These are phyloP conservation scores for Chaetomium fimeti DNA, from an alignment of 495 filamentous ascomycete species.

Conservation along the genomic window DNA sequence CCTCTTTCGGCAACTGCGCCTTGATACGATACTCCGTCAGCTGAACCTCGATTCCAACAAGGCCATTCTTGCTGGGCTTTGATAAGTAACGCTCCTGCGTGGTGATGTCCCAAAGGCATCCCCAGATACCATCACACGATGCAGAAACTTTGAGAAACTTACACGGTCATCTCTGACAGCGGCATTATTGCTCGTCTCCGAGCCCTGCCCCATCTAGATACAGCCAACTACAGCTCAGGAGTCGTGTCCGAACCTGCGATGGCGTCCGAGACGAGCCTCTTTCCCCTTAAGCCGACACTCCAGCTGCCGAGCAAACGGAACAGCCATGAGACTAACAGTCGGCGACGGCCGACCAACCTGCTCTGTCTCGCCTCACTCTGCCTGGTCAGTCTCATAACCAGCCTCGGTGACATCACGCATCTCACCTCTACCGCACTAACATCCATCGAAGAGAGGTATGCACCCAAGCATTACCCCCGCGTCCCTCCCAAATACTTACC, in stretches of 20 bases:
- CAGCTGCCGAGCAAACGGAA: neutral
- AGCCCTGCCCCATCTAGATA: no score
- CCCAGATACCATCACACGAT: no score
- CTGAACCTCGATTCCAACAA: no score
- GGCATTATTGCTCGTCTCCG: no score
- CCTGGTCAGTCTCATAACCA: neutral
- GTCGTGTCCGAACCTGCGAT: no score
- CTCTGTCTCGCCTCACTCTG: neutral
- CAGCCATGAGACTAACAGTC: neutral
- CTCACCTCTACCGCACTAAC: neutral
- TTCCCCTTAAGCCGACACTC: neutral
- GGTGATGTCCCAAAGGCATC: no score
- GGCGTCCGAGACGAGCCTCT: no score
- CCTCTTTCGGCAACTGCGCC: conserved; percentile 1
- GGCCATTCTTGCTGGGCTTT: no score
- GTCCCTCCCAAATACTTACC: neutral
- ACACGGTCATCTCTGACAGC: no score
- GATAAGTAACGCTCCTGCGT: no score
- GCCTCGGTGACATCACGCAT: neutral
- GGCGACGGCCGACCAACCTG: neutral
- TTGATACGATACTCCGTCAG: neutral
- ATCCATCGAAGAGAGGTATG: neutral
- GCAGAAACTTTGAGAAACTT: no score
- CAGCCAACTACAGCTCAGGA: no score
- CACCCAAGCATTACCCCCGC: neutral